Conservation (phyloP, 2,329 filamentous ascomycete species). For the Sarocladiaceae sp. region DNA sequence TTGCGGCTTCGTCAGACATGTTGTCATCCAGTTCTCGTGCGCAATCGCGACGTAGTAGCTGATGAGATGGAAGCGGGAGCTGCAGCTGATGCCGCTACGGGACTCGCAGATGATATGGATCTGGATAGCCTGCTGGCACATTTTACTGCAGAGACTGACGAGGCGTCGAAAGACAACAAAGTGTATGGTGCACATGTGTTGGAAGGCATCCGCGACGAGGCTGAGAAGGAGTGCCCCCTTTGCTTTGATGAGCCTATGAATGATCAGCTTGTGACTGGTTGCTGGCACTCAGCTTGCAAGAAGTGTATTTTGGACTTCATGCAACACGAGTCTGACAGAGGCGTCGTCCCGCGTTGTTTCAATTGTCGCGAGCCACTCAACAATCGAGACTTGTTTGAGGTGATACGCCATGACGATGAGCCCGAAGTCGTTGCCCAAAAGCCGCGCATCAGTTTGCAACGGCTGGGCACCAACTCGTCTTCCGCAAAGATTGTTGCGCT, state of each 20-base stretch:
- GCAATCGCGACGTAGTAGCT: slow-evolving; percentile 77
- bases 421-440: slow-evolving; percentile 38
- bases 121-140: slow-evolving; percentile 78
- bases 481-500: slow-evolving; percentile 87
- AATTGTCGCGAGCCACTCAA: slow-evolving; percentile 84
- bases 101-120: slow-evolving; percentile 94
- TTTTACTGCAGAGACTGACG: slow-evolving; percentile 68
- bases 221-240: slow-evolving; percentile 85
- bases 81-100: slow-evolving; percentile 72
- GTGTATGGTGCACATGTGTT: slow-evolving; percentile 81
- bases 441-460: slow-evolving; percentile 55
- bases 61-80: slow-evolving; percentile 79
- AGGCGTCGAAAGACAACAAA: slow-evolving; percentile 56
- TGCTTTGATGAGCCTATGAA: slow-evolving; percentile 96
- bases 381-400: slow-evolving; percentile 83
- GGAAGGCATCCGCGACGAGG: slow-evolving; percentile 86
- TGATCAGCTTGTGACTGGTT: slow-evolving; percentile 89
- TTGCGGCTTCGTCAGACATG: slow-evolving; percentile 88
- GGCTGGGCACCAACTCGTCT: slow-evolving; percentile 60
- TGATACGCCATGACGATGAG: slow-evolving; percentile 72
- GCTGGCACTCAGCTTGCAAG: slow-evolving; percentile 97
- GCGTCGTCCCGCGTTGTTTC: slow-evolving; percentile 77
- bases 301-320: slow-evolving; percentile 89
- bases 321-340: slow-evolving; percentile 75
- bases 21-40: slow-evolving; percentile 86